Evolutionary conservation across 306 rosid species (phyloP).

Genomic region (Cicer chorassanicum): DNA sequence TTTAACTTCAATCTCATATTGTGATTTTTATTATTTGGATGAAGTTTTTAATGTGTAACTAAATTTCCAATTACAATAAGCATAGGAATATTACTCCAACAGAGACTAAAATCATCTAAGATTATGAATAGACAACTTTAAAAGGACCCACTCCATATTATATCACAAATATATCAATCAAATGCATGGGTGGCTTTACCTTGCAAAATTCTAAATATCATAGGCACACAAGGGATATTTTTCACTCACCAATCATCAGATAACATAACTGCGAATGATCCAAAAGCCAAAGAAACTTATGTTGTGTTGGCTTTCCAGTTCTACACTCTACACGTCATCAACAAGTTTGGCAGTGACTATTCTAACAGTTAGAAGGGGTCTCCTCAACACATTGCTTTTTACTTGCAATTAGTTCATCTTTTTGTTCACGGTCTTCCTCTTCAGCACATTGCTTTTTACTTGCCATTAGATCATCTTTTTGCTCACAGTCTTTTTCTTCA

Average conservation of each 20-base stretch:
- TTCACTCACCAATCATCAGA: background rate
- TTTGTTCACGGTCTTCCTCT: background rate
- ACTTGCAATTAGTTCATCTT: constrained; percentile 35
- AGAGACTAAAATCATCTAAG: too few species aligned
- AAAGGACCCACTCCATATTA: too few species aligned
- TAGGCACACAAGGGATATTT: background rate
- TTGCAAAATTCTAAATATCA: too few species aligned
- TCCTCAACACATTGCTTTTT: constrained; percentile 44
- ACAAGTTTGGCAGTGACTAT: constrained; percentile 24
- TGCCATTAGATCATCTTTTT: constrained; percentile 26
- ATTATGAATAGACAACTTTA: too few species aligned
- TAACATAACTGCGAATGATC: background rate
- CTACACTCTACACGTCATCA: constrained; percentile 22
- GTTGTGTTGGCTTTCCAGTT: constrained; percentile 15
- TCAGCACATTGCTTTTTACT: constrained; percentile 14
- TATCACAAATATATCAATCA: too few species aligned
- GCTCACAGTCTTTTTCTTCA: background rate
- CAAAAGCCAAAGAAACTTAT: constrained; percentile 17
- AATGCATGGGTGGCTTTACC: background rate
- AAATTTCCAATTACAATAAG: too few species aligned
- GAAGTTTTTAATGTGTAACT: too few species aligned
- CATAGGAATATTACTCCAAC: too few species aligned
- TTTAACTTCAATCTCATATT: too few species aligned
- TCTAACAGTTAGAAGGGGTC: constrained; percentile 39
- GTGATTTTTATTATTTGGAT: too few species aligned